Base-by-base conservation (phyloP, 345 rosid genomes). In the Populus euphratica region DNA sequence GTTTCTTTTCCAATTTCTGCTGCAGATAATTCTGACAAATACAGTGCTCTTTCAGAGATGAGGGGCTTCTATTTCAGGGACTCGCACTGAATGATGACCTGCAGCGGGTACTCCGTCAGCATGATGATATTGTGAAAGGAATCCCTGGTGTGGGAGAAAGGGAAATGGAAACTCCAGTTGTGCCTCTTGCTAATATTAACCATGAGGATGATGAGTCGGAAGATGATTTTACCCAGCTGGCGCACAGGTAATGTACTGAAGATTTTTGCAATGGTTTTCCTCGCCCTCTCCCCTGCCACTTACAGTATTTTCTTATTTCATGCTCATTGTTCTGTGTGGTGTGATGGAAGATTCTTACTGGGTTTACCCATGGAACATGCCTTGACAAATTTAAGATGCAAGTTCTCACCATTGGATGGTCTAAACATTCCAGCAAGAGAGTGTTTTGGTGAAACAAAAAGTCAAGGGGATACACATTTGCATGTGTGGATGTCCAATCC, bases 161-260 rank as follows among this genome's bases (percentile, higher is more conserved):
- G 59, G 81, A 52, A 50, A 78, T 65, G 18, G 85, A 81, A 72
- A 74, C 86, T 59, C 85, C 91, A 66, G 82, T 82, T 66, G 61
- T 87, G 75, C 94, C 96, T 16, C 77, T 87, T 78, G 87, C 90
- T 64, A 86, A 83, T 83, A 83, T 89, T 59, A 87, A 85, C 84
- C 92, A 85, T 49, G 94, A 89, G 1, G 94, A 91, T 74, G 97
- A 93, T 82, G 99, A 91, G 70, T 88, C 89, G 5, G 99, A 96
- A 75, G 98, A 95, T 85, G 98, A 90, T 74, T 90, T 92, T 84
- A n/a, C 86, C 68, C 96, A 92, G 89, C 87, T 92, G 79, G 87
- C 97, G 59, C 95, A 86, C 87, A 91, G 99, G 99, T 92, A 69
- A 68, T 56, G 23, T 66, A 17, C 36, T 76, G 23, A 56, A 56